Conservation (phyloP, 768 basidiomycete genomes). For the Lanmaoa rubissima region DNA sequence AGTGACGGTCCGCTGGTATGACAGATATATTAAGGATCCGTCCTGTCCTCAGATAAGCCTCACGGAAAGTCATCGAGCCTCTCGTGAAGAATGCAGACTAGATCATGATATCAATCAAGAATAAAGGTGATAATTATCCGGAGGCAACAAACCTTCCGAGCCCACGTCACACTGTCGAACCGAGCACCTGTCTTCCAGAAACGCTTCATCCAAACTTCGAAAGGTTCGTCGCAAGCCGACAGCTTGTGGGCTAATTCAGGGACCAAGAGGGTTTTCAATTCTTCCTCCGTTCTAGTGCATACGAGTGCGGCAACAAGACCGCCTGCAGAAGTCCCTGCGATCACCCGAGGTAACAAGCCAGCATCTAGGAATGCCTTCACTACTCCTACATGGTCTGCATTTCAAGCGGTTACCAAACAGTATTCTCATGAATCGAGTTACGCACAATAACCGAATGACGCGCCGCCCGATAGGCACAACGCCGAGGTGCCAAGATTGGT, state of each 20-base stretch:
- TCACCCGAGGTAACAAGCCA: conserved; percentile 81
- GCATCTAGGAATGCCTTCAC: conserved; percentile 90
- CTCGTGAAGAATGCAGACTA: conserved; percentile 88
- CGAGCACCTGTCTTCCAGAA: conserved; percentile 89
- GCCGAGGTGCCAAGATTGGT: conserved; percentile 91
- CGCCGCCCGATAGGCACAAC: conserved; percentile 94
- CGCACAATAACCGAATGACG: conserved; percentile 88
- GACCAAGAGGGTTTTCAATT: conserved; percentile 71
- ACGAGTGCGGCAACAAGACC: conserved; percentile 74
- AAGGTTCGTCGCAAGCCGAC: conserved; percentile 77
- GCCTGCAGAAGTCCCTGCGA: conserved; percentile 94
- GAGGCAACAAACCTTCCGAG: conserved; percentile 63
- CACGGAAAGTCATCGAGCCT: conserved; percentile 92
- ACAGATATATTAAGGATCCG: conserved; percentile 93
- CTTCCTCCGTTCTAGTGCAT: conserved; percentile 87
- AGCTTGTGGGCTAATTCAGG: conserved; percentile 85
- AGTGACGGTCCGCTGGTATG: conserved; percentile 86
- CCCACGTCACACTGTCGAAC: conserved; percentile 90
- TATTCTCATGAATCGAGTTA: conserved; percentile 5
- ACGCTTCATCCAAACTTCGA: conserved; percentile 65
- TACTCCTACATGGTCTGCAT: conserved; percentile 82
- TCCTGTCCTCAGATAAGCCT: conserved; percentile 91
- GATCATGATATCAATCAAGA: neutral
- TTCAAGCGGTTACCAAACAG: neutral
- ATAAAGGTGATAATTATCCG: neutral